Percentiles rank a stretch among this genome's conserved stretches.
Conservation (phyloP, 2,329 filamentous ascomycete genomes). For the Huntiella bhutanensis region DNA sequence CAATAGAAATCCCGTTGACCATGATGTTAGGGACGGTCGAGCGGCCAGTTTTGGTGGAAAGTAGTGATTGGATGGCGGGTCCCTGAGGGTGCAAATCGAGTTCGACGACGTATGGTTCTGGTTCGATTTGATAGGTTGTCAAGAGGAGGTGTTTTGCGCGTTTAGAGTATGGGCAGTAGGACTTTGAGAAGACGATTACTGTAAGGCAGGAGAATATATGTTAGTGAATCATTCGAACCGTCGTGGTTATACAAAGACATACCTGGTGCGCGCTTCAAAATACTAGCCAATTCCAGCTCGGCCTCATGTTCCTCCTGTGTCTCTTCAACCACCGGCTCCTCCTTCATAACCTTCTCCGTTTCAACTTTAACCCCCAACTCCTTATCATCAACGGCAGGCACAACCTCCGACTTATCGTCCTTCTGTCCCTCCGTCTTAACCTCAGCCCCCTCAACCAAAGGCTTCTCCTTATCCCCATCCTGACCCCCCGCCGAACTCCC, state of each 20-base stretch:
- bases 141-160: slow-evolving; percentile 73
- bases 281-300: slow-evolving; percentile 53
- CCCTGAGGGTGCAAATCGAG: slow-evolving; percentile 70
- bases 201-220: slow-evolving; percentile 11
- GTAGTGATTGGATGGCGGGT: slow-evolving; percentile 46
- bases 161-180: slow-evolving; percentile 74
- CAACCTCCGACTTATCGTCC: slow-evolving; percentile 19
- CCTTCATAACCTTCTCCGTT: slow-evolving; percentile 14
- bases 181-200: slow-evolving; percentile 95
- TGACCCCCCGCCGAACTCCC: slow-evolving; percentile 40
- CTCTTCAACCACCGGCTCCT: slow-evolving; percentile 22
- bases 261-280: slow-evolving; percentile 74
- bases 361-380: slow-evolving; percentile 22
- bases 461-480: slow-evolving; percentile 22
- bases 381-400: slow-evolving; percentile 30
- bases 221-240: slow-evolving; percentile 3
- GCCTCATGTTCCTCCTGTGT: slow-evolving; percentile 43
- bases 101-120: slow-evolving; percentile 73
- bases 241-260: slow-evolving; percentile 19
- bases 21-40: slow-evolving; percentile 83
- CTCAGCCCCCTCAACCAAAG: slow-evolving; percentile 20
- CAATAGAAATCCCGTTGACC: slow-evolving; percentile 72
- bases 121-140: slow-evolving; percentile 65
- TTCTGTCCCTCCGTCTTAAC: slow-evolving; percentile 20
- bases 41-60: slow-evolving; percentile 58